Evolutionary conservation across 2,329 filamentous ascomycete genomes (phyloP), one percentile per base, ranked within the genome.

Genomic region (Hortaea werneckii): DNA sequence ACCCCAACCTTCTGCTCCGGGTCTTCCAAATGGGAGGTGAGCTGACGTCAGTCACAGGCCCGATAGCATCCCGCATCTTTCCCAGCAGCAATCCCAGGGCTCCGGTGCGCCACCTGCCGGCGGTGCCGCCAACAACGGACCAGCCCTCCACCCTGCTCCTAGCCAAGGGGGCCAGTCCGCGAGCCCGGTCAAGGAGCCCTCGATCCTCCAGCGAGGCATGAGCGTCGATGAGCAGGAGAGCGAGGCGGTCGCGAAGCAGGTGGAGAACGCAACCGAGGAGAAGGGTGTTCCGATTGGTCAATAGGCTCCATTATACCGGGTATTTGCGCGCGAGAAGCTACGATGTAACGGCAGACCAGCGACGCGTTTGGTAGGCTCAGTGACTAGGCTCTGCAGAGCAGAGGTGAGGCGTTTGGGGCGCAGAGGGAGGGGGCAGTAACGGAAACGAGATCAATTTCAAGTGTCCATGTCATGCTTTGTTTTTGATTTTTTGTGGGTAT

Each of bases 181-280:
- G 52, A 92, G 85, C 64, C 89, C 90, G 1, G 79, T 92, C 58
- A 95, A 95, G 72, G 90, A 95, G 72, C 82, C 80, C 66, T 94
- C 85, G 70, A 87, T 87, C 64, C 72, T 95, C 62, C 81, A 94
- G 64, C 78, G 85, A 52, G 85, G 88, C 68, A 87, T 85, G 5
- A 94, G 81, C 62, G 79, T 75, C 8, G 75, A 78, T 44, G 80
- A 85, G 47, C 68, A 75, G 55, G 67, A 72, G 29, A 42, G 43
- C 10, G 47, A 41, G 9, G 29, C 38, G 5, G 45, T 26, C 34
- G 37, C 37, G 5, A 61, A 66, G 35, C 59, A 64, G n/a, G 57
- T 58, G 34, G 56, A 50, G 27, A 56, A 58, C 43, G 55, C 44
- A 27, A 48, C 34, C 5, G 51, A 54, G 45, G 37, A 47, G 13